Evolutionary conservation across 148 eudicot species (phyloP), one percentile per base, ranked within the genome.

Genomic region (Pharnaceum exiguum): DNA sequence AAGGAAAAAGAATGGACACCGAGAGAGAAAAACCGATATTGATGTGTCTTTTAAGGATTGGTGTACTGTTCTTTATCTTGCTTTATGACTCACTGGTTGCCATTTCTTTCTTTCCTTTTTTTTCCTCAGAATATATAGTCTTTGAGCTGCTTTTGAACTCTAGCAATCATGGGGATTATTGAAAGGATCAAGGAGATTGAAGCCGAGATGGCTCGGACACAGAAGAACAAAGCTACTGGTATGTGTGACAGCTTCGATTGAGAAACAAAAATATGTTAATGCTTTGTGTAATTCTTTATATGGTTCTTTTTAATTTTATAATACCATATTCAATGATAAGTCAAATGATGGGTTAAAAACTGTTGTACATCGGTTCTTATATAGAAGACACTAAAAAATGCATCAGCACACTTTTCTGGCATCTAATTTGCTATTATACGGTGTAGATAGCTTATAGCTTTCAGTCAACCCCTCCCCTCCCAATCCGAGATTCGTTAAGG

Each of bases 161-260:
- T 38, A 55, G 71, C 50, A 63, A 64, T 68, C 21, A 93, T 94
- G 99, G 99, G 99, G 77, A 94, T 94, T 71, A 72, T 89, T 27
- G 99, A 94, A 73, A 89, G 56, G 85, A 94, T 94, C 42, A 94
- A 94, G 51, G 99, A 94, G 66, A 94, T 94, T 38, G 99, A 94
- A 73, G 90, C 95, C 52, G 99, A 94, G 76, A 94, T 94, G 99
- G 99, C 99, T 47, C 85, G 99, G 55, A 94, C 99, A 2, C 99
- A 94, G 79, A 94, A 94, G 71, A 94, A 89, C 60, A 94, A 94
- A 78, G 99, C 99, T 22, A 94, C 99, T 76, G 99, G 99, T 94
- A 38, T 51, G 39, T 67, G 38, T 43, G 10, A 30, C 33, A 23
- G 38, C 60, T 30, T 26, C 49, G 51, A 29, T 53, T 38, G 26